A percentile compares a stretch with the other conserved stretches of the same genome.
phyloP scores from a whole-genome alignment of 495 filamentous ascomycete species.

The Aspergillus bertholletiae region DNA sequence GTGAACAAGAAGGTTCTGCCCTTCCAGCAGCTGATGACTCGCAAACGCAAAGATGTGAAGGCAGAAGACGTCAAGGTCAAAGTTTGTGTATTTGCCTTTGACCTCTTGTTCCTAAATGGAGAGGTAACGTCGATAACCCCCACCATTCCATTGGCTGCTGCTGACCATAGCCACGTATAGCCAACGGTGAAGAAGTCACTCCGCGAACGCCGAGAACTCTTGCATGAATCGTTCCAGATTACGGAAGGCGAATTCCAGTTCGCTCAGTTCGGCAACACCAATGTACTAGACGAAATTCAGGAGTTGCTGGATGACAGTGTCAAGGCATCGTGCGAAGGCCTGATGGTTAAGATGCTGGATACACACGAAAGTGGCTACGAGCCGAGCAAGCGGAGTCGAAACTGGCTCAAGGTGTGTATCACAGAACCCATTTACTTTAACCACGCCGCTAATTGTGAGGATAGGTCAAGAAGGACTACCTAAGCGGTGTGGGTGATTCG shows the following conservation, averaged over 20 bases:
- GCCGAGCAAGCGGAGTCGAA: conserved; percentile 89
- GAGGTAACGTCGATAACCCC: conserved; percentile 49
- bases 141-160: conserved; percentile 3
- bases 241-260: conserved; percentile 90
- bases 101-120: conserved; percentile 89
- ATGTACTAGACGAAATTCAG: conserved; percentile 89
- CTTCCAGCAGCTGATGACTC: conserved; percentile 97
- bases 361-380: conserved; percentile 89
- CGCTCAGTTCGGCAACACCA: conserved; percentile 83
- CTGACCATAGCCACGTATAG: conserved; percentile 24
- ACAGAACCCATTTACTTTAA: background rate
- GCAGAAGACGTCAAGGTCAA: conserved; percentile 96
- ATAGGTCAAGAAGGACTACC: conserved; percentile 95
- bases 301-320: conserved; percentile 86
- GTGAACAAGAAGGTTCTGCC: conserved; percentile 89
- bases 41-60: conserved; percentile 96
- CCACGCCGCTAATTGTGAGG: conserved; percentile 13
- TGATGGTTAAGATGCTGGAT: conserved; percentile 99
- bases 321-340: conserved; percentile 90
- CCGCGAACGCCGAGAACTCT: conserved; percentile 74
- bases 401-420: conserved; percentile 84
- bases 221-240: conserved; percentile 68
- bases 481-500: conserved; percentile 87
- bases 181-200: conserved; percentile 82
- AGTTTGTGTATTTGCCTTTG: conserved; percentile 97